Evolutionary conservation across 176 grass and related monocot genomes (phyloP), one percentile per base, ranked within the genome.

Genomic region (Phoenix roebelenii): DNA sequence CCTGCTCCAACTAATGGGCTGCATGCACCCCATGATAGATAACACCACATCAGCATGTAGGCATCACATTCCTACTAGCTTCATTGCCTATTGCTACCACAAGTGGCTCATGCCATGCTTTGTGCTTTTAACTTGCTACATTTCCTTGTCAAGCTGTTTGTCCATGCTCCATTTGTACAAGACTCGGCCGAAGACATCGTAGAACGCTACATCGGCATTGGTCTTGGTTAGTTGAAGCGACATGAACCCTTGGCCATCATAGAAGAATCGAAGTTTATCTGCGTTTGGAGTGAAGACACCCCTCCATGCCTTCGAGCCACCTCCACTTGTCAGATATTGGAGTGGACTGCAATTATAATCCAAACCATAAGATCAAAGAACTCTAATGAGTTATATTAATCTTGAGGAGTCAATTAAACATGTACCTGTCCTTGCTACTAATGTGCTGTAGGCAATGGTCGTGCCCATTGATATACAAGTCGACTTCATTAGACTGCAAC

Each of bases 401-500:
- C 6, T 70, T 15, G 15, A 57, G 60, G 19, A 24, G 22, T 6
- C 53, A 16, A 16, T 65, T 18, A 5, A 7, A 54, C 18, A 17
- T 15, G 73, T 25, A 95, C 80, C 86, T 90, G 74, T 90, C 77
- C 60, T 68, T 87, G 68, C 90, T 95, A 68, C 90, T 90, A 58
- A 90, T 90, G 69, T 95, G 90, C 76, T 90, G 71, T 20, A 95
- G 77, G 83, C 90, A 95, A 53, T 95, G 90, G 44, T 95, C 83
- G n/a, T 95, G 86, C 18, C 90, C 90, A 51, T 95, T 90, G 80
- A 90, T 76, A 68, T 86, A 95, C 30, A 89, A 80, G 54, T 90
- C 80, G 2, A 87, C 54, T 51, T 14, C 5, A 7, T 84, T 87
- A 6, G 0, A 74, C 90, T 95, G 68, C 3, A 54, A 12, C 35